Evolutionary conservation across 306 rosid genomes (phyloP), one percentile per base, ranked within the genome.

Genomic region (Pachyrhizus erosus): DNA sequence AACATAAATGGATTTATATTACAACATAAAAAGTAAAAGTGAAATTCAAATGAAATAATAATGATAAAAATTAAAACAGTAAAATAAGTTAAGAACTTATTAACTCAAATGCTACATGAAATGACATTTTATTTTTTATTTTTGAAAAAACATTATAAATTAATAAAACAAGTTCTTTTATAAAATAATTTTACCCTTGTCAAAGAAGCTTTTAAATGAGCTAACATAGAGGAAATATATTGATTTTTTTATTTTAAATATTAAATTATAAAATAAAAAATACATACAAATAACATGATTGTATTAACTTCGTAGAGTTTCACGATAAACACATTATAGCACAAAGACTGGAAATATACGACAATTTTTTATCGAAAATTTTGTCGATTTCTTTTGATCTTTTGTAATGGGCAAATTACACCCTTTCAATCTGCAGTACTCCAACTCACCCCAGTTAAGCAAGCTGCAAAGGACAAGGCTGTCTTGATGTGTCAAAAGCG

Each of bases 361-460:
- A 83, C 82, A 83, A 70, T 45, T 10, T 37, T 60, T 27, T 37
- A 37, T 34, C 48, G 10, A 40, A 48, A 58, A 48, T 20, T 60
- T 61, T 71, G 86, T 83, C 75, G 79, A 71, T 77, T 71, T 21
- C 23, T 24, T 37, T 60, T 17, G 78, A 82, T 70, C 5, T 34
- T 70, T 23, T 46, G 11, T 5, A 49, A 46, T 34, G 31, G 57
- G 74, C 54, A 78, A 83, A 24, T 83, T 14, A 70, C 9, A 70
- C 60, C 74, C 67, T 64, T 62, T 51, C 69, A 33, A 43, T 29
- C 18, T 18, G 0, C 58, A 23, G 37, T 24, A 21, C 66, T 57
- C 66, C 42, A 20, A 77, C 69, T 17, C 73, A 48, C 45, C 8
- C 24, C 2, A 13, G 24, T 51, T 58, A 61, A 45, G 70, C 43